These are phyloP conservation scores for Volvariella surrecta DNA, from an alignment of 1,284 basidiomycete species.

Conservation along the genomic window DNA sequence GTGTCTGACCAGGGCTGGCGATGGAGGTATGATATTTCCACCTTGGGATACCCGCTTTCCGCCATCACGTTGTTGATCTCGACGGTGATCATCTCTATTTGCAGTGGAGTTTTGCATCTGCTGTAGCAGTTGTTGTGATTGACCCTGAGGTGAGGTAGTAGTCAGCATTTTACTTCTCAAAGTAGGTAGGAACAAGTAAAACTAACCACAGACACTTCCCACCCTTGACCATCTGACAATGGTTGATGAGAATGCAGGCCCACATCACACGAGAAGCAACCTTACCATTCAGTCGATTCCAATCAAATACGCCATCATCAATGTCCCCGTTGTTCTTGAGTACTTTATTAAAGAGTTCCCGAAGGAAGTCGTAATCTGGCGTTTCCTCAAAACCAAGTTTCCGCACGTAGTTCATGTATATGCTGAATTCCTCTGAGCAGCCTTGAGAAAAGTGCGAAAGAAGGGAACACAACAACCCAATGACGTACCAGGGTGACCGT, in stretches of 20 bases:
- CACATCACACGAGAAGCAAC: slow-evolving; percentile 3
- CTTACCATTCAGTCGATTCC: slow-evolving; percentile 77
- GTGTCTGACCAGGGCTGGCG: slow-evolving; percentile 66
- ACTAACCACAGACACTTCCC: slow-evolving; percentile 79
- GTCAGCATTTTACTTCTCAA: slow-evolving; percentile 3
- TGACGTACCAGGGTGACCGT: slow-evolving; percentile 76
- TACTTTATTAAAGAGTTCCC: slow-evolving; percentile 88
- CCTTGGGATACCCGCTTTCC: slow-evolving; percentile 41
- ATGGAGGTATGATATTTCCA: slow-evolving; percentile 55
- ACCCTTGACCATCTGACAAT: slow-evolving; percentile 76
- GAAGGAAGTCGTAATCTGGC: slow-evolving; percentile 92
- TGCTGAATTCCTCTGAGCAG: slow-evolving; percentile 74
- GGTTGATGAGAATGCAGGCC: slow-evolving; percentile 4
- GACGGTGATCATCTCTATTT: slow-evolving; percentile 41
- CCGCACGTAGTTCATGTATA: slow-evolving; percentile 84
- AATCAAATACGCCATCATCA: slow-evolving; percentile 87
- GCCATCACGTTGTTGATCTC: slow-evolving; percentile 44
- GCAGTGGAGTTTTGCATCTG: slow-evolving; percentile 51
- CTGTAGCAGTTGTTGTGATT: slow-evolving; percentile 44
- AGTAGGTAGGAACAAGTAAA: slow-evolving; percentile 5
- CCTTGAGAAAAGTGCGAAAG: slow-evolving; percentile 1
- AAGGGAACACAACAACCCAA: too few relatives aligned
- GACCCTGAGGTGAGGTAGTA: slow-evolving; percentile 33
- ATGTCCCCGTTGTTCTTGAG: slow-evolving; percentile 83
- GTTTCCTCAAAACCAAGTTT: slow-evolving; percentile 91